Evolutionary conservation across 805 yeast species (phyloP).

Genomic region (Saturnispora halmiae): DNA sequence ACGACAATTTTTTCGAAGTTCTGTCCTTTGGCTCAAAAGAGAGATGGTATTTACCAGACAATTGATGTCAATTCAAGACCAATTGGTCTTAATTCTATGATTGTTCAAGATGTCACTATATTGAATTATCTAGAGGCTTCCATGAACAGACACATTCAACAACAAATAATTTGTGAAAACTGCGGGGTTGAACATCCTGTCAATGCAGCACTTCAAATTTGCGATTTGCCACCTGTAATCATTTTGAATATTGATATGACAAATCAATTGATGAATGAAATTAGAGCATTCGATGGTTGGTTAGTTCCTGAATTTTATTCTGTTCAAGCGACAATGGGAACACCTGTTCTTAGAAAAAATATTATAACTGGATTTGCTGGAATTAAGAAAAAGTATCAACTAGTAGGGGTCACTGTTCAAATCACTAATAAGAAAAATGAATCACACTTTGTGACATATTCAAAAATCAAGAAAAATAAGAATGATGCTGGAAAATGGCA

Average conservation of each 20-base stretch:
- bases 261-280: constrained; percentile 44
- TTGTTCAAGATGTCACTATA: constrained; percentile 30
- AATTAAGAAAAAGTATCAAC: constrained; percentile 39
- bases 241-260: constrained; percentile 50
- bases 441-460: constrained; percentile 49
- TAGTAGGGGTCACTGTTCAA: constrained; percentile 64
- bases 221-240: constrained; percentile 55
- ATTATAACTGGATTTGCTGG: constrained; percentile 19
- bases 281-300: constrained; percentile 48
- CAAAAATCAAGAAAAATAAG: constrained; percentile 14
- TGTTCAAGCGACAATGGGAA: constrained; percentile 22
- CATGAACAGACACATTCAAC: constrained; percentile 41
- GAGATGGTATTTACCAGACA: constrained; percentile 30
- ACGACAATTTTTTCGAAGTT: constrained; percentile 33
- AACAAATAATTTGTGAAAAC: constrained; percentile 43
- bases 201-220: constrained; percentile 43
- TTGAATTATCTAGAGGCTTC: constrained; percentile 55
- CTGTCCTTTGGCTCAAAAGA: constrained; percentile 32
- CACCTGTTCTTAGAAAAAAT: constrained; percentile 21
- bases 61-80: constrained; percentile 34
- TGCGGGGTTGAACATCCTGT: constrained; percentile 45
- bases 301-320: constrained; percentile 49
- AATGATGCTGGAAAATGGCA: constrained; percentile 44
- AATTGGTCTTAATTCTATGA: constrained; percentile 25
- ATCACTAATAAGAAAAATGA: constrained; percentile 45